Conservation (phyloP, 2,329 filamentous ascomycete species). For the Alternaria sp. region DNA sequence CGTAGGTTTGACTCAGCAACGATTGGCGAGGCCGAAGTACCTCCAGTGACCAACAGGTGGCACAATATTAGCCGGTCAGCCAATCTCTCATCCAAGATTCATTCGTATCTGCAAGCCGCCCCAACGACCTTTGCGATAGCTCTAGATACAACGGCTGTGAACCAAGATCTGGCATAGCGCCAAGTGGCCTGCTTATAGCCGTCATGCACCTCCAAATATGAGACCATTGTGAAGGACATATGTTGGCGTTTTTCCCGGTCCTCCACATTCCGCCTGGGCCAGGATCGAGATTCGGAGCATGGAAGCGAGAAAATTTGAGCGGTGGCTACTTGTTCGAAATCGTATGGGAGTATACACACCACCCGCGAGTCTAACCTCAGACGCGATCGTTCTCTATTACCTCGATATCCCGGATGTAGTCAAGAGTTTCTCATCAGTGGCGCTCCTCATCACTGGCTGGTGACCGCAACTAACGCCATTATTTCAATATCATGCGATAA, state of each 20-base stretch:
- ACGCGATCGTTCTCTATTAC: neutral
- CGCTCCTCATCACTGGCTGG: neutral
- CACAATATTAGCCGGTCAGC: conserved; percentile 26
- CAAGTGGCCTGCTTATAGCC: conserved; percentile 6
- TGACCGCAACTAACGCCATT: neutral
- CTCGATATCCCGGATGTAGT: neutral
- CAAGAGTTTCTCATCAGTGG: neutral
- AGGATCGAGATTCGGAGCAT: neutral
- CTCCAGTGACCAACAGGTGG: conserved; percentile 1
- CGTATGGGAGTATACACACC: neutral
- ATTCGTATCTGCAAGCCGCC: conserved; percentile 12
- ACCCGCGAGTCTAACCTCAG: neutral
- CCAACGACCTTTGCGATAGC: neutral
- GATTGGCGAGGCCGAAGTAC: neutral
- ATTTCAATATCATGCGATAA: neutral
- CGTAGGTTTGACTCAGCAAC: neutral
- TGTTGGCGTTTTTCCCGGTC: neutral
- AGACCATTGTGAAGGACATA: neutral
- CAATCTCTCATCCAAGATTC: conserved; percentile 6
- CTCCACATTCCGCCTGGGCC: neutral
- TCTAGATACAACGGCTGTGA: neutral
- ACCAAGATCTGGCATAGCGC: neutral
- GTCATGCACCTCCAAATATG: neutral
- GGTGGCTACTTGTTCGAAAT: neutral
- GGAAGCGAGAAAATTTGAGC: neutral